A percentile compares a stretch with the other conserved stretches of the same genome.
phyloP scores from a whole-genome alignment of 2,329 filamentous ascomycete genomes.

The Colletotrichum shisoi region DNA sequence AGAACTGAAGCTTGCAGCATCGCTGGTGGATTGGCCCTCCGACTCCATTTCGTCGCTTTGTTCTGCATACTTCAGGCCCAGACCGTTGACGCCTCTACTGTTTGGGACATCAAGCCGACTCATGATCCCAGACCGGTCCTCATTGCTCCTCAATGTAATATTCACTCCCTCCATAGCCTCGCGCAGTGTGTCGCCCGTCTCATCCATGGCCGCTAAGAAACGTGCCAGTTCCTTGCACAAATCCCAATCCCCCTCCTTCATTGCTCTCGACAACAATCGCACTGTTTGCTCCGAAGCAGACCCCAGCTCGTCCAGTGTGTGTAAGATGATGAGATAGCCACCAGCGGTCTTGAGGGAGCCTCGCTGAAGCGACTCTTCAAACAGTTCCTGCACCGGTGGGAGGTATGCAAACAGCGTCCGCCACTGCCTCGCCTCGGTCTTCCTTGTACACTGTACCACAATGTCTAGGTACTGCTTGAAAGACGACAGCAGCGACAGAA shows the following conservation, averaged over 20 bases:
- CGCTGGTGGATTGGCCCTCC: slow-evolving; percentile 50
- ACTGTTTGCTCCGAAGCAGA: slow-evolving; percentile 80
- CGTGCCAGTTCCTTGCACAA: slow-evolving; percentile 92
- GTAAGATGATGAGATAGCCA: slow-evolving; percentile 92
- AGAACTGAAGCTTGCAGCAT: slow-evolving; percentile 51
- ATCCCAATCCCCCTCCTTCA: slow-evolving; percentile 89
- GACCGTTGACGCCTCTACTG: slow-evolving; percentile 46
- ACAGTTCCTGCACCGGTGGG: slow-evolving; percentile 87
- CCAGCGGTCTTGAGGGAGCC: slow-evolving; percentile 93
- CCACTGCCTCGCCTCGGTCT: slow-evolving; percentile 96
- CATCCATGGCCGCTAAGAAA: slow-evolving; percentile 93
- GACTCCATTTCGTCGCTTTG: slow-evolving; percentile 50
- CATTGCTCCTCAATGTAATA: slow-evolving; percentile 45
- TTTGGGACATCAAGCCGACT: slow-evolving; percentile 35
- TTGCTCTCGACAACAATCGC: slow-evolving; percentile 80
- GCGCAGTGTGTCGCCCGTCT: slow-evolving; percentile 79
- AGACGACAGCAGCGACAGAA: slow-evolving; percentile 71
- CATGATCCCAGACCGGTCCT: slow-evolving; percentile 32
- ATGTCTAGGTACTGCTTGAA: slow-evolving; percentile 91
- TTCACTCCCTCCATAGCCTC: slow-evolving; percentile 73
- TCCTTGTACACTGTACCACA: slow-evolving; percentile 94
- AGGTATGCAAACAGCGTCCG: slow-evolving; percentile 90
- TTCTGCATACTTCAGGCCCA: slow-evolving; percentile 44
- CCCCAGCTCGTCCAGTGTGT: slow-evolving; percentile 77
- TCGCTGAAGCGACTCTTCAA: slow-evolving; percentile 87